Percentiles rank a stretch among this genome's conserved stretches.
Conservation (phyloP, 371 early-diverging fungal species). For the Saksenaea oblongispora region DNA sequence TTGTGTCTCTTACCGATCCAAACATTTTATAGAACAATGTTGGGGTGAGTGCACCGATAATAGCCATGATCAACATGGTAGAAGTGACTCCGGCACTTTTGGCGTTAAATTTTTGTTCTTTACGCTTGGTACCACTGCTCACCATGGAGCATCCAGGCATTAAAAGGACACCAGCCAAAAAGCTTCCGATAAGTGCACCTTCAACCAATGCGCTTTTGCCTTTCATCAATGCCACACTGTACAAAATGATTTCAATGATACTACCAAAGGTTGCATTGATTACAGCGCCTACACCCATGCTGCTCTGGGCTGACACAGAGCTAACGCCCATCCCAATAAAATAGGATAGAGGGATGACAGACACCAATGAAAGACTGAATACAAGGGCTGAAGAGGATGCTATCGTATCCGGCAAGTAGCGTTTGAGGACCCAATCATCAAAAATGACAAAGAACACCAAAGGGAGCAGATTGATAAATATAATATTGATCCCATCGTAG, state of each 20-base stretch:
- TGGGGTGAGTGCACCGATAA: conserved; percentile 93
- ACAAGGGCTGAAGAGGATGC: conserved; percentile 68
- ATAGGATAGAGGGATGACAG: conserved; percentile 91
- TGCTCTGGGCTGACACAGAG: conserved; percentile 93
- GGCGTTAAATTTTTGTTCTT: conserved; percentile 92
- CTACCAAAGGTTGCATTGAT: conserved; percentile 97
- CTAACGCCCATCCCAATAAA: conserved; percentile 97
- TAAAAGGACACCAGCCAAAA: conserved; percentile 84
- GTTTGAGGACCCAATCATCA: conserved; percentile 76
- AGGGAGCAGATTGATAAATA: conserved; percentile 90
- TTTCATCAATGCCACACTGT: conserved; percentile 84
- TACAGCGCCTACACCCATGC: conserved; percentile 90
- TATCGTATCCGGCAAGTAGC: conserved; percentile 44
- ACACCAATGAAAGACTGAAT: conserved; percentile 80
- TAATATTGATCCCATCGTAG: conserved; percentile 93
- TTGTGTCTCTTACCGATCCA: conserved; percentile 60
- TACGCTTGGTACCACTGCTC: conserved; percentile 85
- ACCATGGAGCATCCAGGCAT: conserved; percentile 96
- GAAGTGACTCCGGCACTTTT: conserved; percentile 94
- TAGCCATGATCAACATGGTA: conserved; percentile 92
- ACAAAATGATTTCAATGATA: conserved; percentile 94
- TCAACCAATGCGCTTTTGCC: conserved; percentile 90
- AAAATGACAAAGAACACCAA: conserved; percentile 79
- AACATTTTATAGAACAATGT: conserved; percentile 93
- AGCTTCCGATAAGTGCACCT: conserved; percentile 91